Conservation (phyloP, 176 grass and related monocot genomes). For the Ensete ventricosum region DNA sequence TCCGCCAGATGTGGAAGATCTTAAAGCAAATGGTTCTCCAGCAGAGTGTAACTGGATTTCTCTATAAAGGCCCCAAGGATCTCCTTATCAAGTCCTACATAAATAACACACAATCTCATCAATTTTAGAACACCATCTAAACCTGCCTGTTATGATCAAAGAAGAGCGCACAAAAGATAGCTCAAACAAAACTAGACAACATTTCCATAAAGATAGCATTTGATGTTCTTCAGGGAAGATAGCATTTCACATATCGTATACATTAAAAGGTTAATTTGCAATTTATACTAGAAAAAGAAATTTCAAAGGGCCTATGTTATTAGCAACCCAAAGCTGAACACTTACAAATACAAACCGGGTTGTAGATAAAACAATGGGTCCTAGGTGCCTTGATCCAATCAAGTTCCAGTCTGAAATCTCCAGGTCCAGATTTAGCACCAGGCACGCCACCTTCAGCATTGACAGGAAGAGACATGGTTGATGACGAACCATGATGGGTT, state of each 20-base stretch:
- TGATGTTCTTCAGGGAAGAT: too few species aligned
- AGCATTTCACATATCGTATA: too few species aligned
- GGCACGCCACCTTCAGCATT: slow-evolving; percentile 74
- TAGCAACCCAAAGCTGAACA: not conserved
- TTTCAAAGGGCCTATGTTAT: not conserved
- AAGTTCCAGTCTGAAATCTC: slow-evolving; percentile 66
- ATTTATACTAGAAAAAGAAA: not conserved
- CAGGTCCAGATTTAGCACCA: slow-evolving; percentile 66
- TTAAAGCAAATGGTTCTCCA: not conserved
- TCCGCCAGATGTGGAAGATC: not conserved
- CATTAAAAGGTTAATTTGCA: too few species aligned
- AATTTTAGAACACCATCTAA: not conserved
- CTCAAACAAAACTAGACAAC: too few species aligned
- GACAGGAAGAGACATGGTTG: slow-evolving; percentile 72
- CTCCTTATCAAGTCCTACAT: not conserved
- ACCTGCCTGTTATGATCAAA: too few species aligned
- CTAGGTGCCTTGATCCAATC: slow-evolving; percentile 93
- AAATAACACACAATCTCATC: not conserved
- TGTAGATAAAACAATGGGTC: not conserved
- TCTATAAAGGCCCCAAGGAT: not conserved
- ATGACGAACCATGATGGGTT: slow-evolving; percentile 65
- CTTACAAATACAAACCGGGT: not conserved
- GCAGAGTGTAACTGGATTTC: too few species aligned
- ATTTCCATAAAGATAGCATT: too few species aligned
- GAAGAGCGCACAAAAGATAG: too few species aligned